Conservation (phyloP, 1,284 basidiomycete species). For the Tetrapyrgos nigripes region DNA sequence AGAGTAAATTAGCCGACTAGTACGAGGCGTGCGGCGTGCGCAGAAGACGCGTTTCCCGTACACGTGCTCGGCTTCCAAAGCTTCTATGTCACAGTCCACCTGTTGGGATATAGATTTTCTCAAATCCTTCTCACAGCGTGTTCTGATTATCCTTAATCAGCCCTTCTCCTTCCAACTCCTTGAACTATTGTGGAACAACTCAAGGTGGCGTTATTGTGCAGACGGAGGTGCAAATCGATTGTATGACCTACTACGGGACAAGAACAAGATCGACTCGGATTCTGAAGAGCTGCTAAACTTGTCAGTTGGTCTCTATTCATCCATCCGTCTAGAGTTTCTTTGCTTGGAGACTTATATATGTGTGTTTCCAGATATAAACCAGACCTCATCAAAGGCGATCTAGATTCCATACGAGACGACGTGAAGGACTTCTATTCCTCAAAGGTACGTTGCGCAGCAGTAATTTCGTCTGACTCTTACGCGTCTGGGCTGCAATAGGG, state of each 20-base stretch:
- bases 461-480: slow-evolving; percentile 3
- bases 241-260: slow-evolving; percentile 60
- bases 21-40: no score
- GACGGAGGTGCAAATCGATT: slow-evolving; percentile 95
- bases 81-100: neutral
- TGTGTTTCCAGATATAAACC: slow-evolving; percentile 84
- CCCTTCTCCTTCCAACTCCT: slow-evolving; percentile 77
- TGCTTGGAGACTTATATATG: no score
- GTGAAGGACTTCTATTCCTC: slow-evolving; percentile 74
- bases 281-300: slow-evolving; percentile 33
- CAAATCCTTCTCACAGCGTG: slow-evolving; percentile 37
- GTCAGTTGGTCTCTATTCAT: slow-evolving; percentile 18
- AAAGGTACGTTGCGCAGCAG: slow-evolving; percentile 47
- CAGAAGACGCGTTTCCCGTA: neutral
- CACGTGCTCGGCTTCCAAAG: neutral
- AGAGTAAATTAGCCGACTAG: no score
- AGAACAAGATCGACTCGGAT: slow-evolving; percentile 28
- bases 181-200: slow-evolving; percentile 71
- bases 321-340: slow-evolving; percentile 38
- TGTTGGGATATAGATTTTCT: slow-evolving; percentile 20
- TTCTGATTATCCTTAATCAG: slow-evolving; percentile 89
- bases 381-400: slow-evolving; percentile 90
- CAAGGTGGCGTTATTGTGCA: slow-evolving; percentile 78
- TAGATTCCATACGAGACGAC: slow-evolving; percentile 86
- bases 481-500: slow-evolving; percentile 47